Base-by-base conservation (phyloP, 2,329 filamentous ascomycete species). In the Aspergillus latus region DNA sequence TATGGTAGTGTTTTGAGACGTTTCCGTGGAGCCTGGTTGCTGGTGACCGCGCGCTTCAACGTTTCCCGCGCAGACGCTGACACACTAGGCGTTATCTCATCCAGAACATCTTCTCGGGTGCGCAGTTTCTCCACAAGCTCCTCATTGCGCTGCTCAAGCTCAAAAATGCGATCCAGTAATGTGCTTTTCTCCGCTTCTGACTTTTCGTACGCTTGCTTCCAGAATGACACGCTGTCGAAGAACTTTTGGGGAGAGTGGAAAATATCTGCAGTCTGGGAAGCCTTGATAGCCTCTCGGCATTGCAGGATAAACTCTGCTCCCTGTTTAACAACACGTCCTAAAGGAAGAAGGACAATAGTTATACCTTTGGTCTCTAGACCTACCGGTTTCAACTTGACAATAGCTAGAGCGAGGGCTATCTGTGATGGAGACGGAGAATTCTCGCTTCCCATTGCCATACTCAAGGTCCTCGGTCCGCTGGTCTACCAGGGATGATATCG, bases 171-270 rank as follows among this genome's bases (percentile, higher is more conserved):
- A 55, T 78, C 72, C 30, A 70, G 66, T 4, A 79, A 62, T 54
- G 68, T 70, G 47, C 65, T 72, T 51, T 76, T 70, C 45, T 72
- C 70, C 13, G 68, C 67, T 61, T 78, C 74, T 1, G 75, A 76
- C 42, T 68, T 71, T 50, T 74, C 70, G 54, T 74, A 77, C 8
- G 73, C 74, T 34, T 71, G 63, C 61, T 73, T 72, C 77, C 77
- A 79, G 63, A 77, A 78, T 13, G 69, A 63, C 30, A 71, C 66
- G 48, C 74, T 75, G 58, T 79, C 75, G 28, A 76, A 68, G 59
- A 71, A 74, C 54, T 68, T 69, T n/a, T 69, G 66, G 2, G 63
- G 57, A 21, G 47, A 54, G 44, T 54, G 61, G 7, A 44, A 54
- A 21, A 36, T 49, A 44, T 54, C 52, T 6, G 59, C 49, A 3